Percentiles rank a stretch among this genome's conserved stretches.
Conservation (phyloP, 2,329 filamentous ascomycete genomes). For the Cytospora mali region DNA sequence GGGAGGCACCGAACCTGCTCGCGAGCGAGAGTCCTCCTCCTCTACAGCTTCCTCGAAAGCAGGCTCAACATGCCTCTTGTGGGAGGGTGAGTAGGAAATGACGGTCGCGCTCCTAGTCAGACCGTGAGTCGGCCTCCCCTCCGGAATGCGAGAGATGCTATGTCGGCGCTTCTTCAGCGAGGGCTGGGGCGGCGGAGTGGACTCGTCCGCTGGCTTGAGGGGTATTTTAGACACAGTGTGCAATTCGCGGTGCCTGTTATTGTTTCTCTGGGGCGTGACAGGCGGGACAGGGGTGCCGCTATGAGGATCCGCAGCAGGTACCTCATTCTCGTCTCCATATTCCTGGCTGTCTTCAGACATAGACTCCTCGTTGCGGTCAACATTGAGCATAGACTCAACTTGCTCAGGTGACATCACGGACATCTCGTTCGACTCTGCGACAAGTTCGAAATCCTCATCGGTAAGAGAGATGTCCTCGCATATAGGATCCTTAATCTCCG, state of each 20-base stretch:
- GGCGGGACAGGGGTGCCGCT: conserved; percentile 40
- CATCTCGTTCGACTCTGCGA: conserved; percentile 62
- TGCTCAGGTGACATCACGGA: conserved; percentile 53
- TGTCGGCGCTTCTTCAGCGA: conserved; percentile 52
- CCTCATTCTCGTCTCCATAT: conserved; percentile 67
- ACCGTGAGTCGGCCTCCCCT: conserved; percentile 44
- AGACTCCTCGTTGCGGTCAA: conserved; percentile 48
- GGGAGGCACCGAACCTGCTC: conserved; percentile 35
- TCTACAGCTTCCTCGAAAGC: conserved; percentile 33
- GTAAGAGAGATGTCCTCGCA: conserved; percentile 53
- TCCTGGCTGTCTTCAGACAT: conserved; percentile 66
- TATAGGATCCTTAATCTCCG: conserved; percentile 36
- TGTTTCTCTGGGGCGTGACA: conserved; percentile 58
- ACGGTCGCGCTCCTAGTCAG: conserved; percentile 53
- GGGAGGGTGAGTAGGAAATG: conserved; percentile 57
- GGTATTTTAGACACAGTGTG: conserved; percentile 79
- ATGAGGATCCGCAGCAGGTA: conserved; percentile 42
- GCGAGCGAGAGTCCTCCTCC: conserved; percentile 29
- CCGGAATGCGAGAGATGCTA: conserved; percentile 52
- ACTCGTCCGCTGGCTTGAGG: conserved; percentile 67
- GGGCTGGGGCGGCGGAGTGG: conserved; percentile 47
- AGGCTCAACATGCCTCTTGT: conserved; percentile 40
- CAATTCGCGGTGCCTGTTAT: conserved; percentile 60
- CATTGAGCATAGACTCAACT: conserved; percentile 39
- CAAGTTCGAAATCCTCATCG: conserved; percentile 60